Conservation (phyloP, 176 grass and related monocot genomes). For the Calamus simplicifolius region DNA sequence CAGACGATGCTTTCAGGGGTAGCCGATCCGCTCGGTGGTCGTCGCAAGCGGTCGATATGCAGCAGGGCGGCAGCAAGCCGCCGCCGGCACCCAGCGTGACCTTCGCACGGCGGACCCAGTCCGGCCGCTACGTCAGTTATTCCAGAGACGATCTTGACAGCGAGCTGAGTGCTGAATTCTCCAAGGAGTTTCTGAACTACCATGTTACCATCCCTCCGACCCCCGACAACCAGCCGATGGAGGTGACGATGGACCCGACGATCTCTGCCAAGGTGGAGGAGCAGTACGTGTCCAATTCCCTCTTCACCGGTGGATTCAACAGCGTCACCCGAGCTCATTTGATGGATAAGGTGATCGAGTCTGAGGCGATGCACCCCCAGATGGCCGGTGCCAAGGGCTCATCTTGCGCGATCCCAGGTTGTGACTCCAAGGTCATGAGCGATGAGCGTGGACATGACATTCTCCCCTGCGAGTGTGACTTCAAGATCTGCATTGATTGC, state of each 20-base stretch:
- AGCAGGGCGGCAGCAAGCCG: background rate
- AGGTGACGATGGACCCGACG: slow-evolving; percentile 52
- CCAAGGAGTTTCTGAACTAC: slow-evolving; percentile 67
- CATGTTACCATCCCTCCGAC: slow-evolving; percentile 73
- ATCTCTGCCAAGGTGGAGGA: slow-evolving; percentile 91
- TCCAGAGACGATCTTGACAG: slow-evolving; percentile 80
- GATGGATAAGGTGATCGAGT: slow-evolving; percentile 95
- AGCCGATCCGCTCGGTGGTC: slow-evolving; percentile 23
- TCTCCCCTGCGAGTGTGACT: slow-evolving; percentile 86
- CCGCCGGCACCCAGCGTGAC: slow-evolving; percentile 39
- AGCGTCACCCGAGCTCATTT: slow-evolving; percentile 81
- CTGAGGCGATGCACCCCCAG: slow-evolving; percentile 64
- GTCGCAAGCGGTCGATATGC: background rate
- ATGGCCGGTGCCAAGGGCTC: slow-evolving; percentile 89
- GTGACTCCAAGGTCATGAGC: slow-evolving; percentile 81
- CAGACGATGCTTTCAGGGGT: slow-evolving; percentile 17
- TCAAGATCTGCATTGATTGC: slow-evolving; percentile 90
- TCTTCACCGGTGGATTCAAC: slow-evolving; percentile 96
- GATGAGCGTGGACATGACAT: slow-evolving; percentile 87
- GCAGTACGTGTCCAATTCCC: slow-evolving; percentile 84
- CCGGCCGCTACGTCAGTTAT: slow-evolving; percentile 70
- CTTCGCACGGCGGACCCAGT: slow-evolving; percentile 69
- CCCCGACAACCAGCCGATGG: slow-evolving; percentile 85
- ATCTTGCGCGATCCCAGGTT: slow-evolving; percentile 66
- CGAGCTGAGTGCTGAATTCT: slow-evolving; percentile 38